These are phyloP conservation scores for Capsella rubella DNA, from an alignment of 441 rosid genomes.

Conservation along the genomic window DNA sequence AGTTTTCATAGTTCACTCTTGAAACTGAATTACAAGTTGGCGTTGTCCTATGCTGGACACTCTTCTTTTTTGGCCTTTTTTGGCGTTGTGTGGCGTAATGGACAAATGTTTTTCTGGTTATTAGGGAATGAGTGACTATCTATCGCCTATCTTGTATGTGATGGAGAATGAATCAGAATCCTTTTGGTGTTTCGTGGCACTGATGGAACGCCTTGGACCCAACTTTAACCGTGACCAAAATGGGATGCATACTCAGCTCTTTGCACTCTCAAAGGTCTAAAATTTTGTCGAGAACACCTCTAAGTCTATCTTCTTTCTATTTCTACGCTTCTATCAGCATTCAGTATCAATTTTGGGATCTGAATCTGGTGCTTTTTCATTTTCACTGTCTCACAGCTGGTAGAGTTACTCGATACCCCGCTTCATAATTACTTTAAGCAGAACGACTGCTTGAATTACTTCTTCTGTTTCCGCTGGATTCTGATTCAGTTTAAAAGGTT, in stretches of 20 bases:
- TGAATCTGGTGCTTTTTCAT: conserved; percentile 27
- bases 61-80: conserved; percentile 21
- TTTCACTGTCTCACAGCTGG: conserved; percentile 65
- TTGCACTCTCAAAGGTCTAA: conserved; percentile 91
- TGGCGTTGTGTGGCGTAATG: conserved; percentile 13
- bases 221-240: conserved; percentile 97
- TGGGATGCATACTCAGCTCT: conserved; percentile 98
- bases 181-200: conserved; percentile 96
- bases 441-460: conserved; percentile 97
- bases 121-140: conserved; percentile 97
- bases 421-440: conserved; percentile 89
- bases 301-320: not conserved
- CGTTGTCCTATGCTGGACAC: conserved; percentile 9
- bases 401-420: conserved; percentile 90
- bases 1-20: conserved; percentile 18
- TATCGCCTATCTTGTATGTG: conserved; percentile 91
- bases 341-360: conserved; percentile 22
- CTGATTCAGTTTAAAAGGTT: conserved; percentile 97
- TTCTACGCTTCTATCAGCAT: conserved; percentile 1
- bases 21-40: conserved; percentile 23
- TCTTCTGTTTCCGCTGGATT: conserved; percentile 99
- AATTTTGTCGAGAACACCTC: not conserved
- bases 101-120: conserved; percentile 17
- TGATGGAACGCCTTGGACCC: conserved; percentile 98
- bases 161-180: conserved; percentile 92